phyloP scores from a whole-genome alignment of 1,284 basidiomycete genomes.

The Sporisorium scitamineum region DNA sequence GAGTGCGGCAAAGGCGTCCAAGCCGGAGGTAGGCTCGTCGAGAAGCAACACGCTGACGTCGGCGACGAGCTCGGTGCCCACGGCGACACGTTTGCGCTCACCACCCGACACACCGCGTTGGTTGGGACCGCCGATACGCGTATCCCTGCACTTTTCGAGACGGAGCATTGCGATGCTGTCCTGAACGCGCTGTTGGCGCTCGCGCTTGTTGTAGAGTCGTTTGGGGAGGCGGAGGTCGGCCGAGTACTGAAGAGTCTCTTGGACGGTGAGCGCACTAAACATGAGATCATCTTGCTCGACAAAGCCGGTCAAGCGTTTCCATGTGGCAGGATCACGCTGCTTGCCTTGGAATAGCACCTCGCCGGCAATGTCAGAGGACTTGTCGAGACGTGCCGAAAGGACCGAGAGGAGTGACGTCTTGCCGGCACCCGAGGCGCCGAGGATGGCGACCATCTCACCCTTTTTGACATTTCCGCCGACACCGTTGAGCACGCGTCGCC shows the following conservation, averaged over 20 bases:
- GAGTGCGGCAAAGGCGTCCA: slow-evolving; percentile 52
- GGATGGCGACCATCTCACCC: slow-evolving; percentile 55
- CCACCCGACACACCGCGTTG: slow-evolving; percentile 57
- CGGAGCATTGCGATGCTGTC: slow-evolving; percentile 55
- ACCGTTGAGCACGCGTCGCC: slow-evolving; percentile 44
- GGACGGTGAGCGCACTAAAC: slow-evolving; percentile 52
- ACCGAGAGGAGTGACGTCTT: slow-evolving; percentile 60
- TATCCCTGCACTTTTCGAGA: slow-evolving; percentile 50
- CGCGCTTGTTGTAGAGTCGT: slow-evolving; percentile 34
- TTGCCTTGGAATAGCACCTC: slow-evolving; percentile 43
- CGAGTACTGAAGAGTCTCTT: slow-evolving; percentile 55
- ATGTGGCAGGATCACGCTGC: slow-evolving; percentile 49
- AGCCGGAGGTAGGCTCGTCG: slow-evolving; percentile 56
- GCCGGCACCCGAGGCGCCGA: slow-evolving; percentile 58
- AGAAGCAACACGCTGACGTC: slow-evolving; percentile 52
- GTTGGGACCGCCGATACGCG: slow-evolving; percentile 45
- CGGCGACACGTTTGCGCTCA: slow-evolving; percentile 55
- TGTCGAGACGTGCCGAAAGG: slow-evolving; percentile 51
- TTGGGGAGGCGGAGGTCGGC: slow-evolving; percentile 51
- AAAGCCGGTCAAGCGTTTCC: slow-evolving; percentile 56
- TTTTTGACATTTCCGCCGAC: slow-evolving; percentile 49
- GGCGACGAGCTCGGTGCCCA: slow-evolving; percentile 44
- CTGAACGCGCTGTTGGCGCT: slow-evolving; percentile 50
- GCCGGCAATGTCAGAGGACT: slow-evolving; percentile 47
- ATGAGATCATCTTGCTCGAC: slow-evolving; percentile 62